Evolutionary conservation across 192 early-diverging fungal genomes (phyloP), one percentile per base, ranked within the genome.

Genomic region (Entomortierella parvispora): DNA sequence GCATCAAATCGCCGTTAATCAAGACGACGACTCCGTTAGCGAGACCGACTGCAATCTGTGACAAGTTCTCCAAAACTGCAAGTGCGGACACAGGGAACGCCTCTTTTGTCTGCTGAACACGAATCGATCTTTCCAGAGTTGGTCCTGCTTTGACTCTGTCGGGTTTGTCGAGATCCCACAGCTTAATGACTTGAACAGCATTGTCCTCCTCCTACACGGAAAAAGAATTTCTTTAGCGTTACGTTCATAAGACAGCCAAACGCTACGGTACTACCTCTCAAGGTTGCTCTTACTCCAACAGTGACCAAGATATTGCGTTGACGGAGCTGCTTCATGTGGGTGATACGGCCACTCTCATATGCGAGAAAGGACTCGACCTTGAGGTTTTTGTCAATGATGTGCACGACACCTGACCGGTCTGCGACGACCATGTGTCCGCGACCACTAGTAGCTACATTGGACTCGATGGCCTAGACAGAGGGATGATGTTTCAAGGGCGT

Each of bases 11-110:
- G 6, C 95, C 94, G 34, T 91, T 87, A 18, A 93, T 87, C 34
- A 96, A 81, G 22, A 97, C 80, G 0, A 97, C 95, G 4, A 93
- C 89, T 14, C 97, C 97, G 68, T 96, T 96, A 23, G 94, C 93
- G 61, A 99, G 83, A 3, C 96, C 97, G 34, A 97, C 82, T 15
- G 97, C 97, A 15, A 96, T 83, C 80, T 97, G 97, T 7, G 92
- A 86, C 74, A 95, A 60, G 58, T 90, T 90, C 31, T 93, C 90
- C 9, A 95, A 63, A 12, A 88, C 86, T 46, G 95, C 92, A 46
- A 96, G 58, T 0, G 92, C 87, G 0, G 94, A 82, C 1, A 89
- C 92, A 5, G 91, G 92, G 67, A 88, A 90, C 4, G 90, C 80
- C 40, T 86, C 87, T 68, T 86, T 84, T 32, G 83, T 78, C 60